Conservation (phyloP, 805 yeast genomes). For the Hanseniaspora osmophila region DNA sequence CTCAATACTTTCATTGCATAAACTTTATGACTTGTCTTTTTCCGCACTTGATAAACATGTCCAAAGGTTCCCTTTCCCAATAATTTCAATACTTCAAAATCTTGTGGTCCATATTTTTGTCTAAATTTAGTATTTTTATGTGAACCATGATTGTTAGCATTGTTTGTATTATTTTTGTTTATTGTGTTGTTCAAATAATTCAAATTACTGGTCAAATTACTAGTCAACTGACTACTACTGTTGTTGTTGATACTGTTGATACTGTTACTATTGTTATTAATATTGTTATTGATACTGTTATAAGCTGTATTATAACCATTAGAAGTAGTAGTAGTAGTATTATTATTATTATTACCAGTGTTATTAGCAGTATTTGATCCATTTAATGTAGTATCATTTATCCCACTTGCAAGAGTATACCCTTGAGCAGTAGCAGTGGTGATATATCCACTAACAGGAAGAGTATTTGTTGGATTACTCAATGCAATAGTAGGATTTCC, state of each 20-base stretch:
- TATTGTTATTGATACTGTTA: constrained; percentile 1
- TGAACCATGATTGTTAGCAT: neutral
- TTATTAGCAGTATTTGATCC: neutral
- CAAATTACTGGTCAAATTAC: neutral
- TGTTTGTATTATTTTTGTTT: neutral
- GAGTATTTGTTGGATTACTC: neutral
- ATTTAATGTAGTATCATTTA: neutral
- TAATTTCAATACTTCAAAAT: constrained; percentile 80
- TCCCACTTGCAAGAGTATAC: constrained; percentile 1
- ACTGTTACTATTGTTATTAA: constrained; percentile 1
- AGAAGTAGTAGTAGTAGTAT: neutral
- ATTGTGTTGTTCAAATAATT: neutral
- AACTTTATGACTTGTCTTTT: constrained; percentile 75
- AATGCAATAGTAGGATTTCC: constrained; percentile 1
- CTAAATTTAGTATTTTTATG: constrained; percentile 1
- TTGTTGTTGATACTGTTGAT: constrained; percentile 1
- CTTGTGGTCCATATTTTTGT: constrained; percentile 65
- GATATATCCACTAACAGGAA: neutral
- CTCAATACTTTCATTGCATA: constrained; percentile 96
- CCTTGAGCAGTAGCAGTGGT: neutral
- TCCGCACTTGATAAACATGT: constrained; percentile 90
- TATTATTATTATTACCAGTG: neutral
- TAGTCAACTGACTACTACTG: neutral
- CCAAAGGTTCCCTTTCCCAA: constrained; percentile 97
- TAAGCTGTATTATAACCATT: neutral